Evolutionary conservation across 1,284 basidiomycete species (phyloP).

Genomic region (Ceratobasidium sp.): DNA sequence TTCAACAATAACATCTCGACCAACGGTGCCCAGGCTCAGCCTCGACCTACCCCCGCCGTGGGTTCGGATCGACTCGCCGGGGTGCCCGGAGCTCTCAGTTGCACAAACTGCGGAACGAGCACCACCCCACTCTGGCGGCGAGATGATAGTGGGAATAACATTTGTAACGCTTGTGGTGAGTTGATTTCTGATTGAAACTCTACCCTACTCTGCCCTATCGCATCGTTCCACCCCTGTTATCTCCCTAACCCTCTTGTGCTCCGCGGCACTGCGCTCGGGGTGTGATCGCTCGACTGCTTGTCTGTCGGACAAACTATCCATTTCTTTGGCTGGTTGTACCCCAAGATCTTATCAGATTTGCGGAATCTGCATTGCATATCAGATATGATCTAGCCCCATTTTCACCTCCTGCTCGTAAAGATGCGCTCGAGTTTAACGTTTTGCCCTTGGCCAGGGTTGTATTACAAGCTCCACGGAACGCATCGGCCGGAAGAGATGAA

Average conservation of each 20-base stretch:
- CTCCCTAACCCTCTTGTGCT: constrained; percentile 9
- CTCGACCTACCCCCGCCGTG: constrained; percentile 42
- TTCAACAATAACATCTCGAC: constrained; percentile 71
- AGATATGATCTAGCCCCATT: constrained; percentile 39
- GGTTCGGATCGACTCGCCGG: constrained; percentile 52
- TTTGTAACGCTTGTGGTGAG: constrained; percentile 92
- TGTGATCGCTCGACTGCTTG: background rate
- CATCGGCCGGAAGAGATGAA: constrained; percentile 98
- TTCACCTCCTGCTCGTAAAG: constrained; percentile 10
- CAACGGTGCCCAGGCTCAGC: constrained; percentile 21
- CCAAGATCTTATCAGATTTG: constrained; percentile 39
- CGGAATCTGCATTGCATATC: background rate
- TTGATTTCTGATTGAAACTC: constrained; percentile 48
- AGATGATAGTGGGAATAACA: constrained; percentile 92
- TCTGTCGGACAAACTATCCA: constrained; percentile 27
- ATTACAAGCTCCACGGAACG: constrained; percentile 97
- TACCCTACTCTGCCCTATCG: constrained; percentile 16
- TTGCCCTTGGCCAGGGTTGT: constrained; percentile 70
- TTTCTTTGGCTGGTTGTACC: background rate
- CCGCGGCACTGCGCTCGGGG: constrained; percentile 1
- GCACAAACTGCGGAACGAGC: constrained; percentile 90
- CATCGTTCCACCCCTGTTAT: constrained; percentile 15
- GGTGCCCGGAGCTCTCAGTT: constrained; percentile 80
- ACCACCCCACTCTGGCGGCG: constrained; percentile 93
- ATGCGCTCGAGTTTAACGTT: constrained; percentile 40